Conservation (phyloP, 306 rosid species). For the Prunus padus region DNA sequence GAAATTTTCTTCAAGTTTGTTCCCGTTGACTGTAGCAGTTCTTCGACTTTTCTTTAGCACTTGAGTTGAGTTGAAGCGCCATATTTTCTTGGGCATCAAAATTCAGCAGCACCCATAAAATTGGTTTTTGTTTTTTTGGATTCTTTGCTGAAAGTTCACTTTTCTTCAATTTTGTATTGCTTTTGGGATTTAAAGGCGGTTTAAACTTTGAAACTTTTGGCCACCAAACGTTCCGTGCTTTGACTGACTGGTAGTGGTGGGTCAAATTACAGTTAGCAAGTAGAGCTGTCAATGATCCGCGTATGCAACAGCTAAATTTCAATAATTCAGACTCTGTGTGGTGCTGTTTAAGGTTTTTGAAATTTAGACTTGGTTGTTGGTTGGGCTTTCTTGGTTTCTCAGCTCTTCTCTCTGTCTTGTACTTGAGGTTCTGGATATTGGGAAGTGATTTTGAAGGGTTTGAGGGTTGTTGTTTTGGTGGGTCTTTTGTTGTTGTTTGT, state of each 20-base stretch:
- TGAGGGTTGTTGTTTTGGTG: slow-evolving; percentile 12
- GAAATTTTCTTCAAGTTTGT: neutral
- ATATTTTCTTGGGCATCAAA: neutral
- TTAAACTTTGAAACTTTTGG: neutral
- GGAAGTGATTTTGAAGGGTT: slow-evolving; percentile 10
- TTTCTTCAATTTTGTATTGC: neutral
- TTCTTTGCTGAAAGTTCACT: neutral
- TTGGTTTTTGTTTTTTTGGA: neutral
- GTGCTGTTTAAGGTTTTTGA: neutral
- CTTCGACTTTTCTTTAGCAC: neutral
- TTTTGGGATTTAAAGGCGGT: neutral
- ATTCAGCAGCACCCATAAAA: neutral
- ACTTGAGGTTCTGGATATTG: slow-evolving; percentile 2
- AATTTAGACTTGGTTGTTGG: slow-evolving; percentile 4
- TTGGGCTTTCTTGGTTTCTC: neutral
- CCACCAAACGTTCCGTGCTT: slow-evolving; percentile 22
- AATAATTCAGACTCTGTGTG: neutral
- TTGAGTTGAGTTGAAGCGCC: neutral
- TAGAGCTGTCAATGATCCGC: slow-evolving; percentile 12
- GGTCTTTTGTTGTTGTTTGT: neutral
- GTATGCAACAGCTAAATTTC: neutral
- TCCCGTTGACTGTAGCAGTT: neutral
- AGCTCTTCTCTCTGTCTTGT: neutral
- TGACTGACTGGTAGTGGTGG: slow-evolving; percentile 21
- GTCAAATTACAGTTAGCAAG: neutral